These are phyloP conservation scores for Sporothrix pallida DNA, from an alignment of 2,329 filamentous ascomycete species.

Conservation along the genomic window DNA sequence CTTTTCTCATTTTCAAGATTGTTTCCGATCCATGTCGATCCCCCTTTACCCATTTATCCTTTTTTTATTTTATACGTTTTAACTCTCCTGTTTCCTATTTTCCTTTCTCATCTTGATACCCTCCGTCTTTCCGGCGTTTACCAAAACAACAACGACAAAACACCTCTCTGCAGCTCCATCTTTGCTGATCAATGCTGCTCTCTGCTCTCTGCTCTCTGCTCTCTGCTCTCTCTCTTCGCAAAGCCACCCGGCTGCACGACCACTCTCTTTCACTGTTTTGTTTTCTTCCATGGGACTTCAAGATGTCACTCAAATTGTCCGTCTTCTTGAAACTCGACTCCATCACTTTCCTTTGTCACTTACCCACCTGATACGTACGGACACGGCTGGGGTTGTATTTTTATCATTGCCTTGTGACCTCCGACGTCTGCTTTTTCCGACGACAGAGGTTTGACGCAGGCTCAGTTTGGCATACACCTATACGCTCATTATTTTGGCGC, in stretches of 20 bases:
- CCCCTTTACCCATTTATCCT: neutral
- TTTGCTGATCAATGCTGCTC: neutral
- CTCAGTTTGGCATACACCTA: neutral
- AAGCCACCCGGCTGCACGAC: neutral
- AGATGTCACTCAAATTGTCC: conserved; percentile 7
- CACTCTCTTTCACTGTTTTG: neutral
- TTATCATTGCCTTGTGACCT: neutral
- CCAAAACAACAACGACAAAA: neutral
- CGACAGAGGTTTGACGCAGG: neutral
- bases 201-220: too few species aligned
- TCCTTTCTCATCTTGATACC: conserved; percentile 24
- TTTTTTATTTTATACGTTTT: neutral
- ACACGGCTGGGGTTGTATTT: conserved; percentile 23
- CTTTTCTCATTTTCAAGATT: neutral
- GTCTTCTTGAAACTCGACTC: neutral
- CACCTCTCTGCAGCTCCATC: conserved; percentile 1
- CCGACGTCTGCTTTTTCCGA: neutral
- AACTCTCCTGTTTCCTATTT: too few species aligned
- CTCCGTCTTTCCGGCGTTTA: neutral
- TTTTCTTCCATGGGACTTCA: neutral
- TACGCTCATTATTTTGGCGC: conserved; percentile 3
- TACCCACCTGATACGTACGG: conserved; percentile 9
- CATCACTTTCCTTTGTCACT: neutral
- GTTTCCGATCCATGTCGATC: neutral
- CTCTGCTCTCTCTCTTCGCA: too few species aligned